Percentiles rank a stretch among this genome's conserved stretches.
Conservation (phyloP, 345 rosid species). For the Populus euphratica region DNA sequence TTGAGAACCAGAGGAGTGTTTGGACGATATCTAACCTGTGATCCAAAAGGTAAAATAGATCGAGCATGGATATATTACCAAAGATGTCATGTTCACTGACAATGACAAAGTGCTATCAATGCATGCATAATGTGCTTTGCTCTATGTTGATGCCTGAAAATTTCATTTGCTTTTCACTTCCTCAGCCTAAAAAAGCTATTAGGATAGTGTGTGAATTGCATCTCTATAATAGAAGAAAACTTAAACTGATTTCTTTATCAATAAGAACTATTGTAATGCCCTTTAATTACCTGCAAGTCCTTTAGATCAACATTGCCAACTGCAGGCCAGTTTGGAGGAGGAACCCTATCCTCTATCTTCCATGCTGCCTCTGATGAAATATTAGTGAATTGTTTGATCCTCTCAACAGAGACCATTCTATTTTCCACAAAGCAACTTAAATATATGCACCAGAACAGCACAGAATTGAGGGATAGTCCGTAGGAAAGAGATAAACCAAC, state of each 20-base stretch:
- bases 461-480: constrained; percentile 78
- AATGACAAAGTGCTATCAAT: background rate
- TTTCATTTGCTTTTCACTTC: background rate
- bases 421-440: constrained; percentile 89
- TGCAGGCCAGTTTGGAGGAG: constrained; percentile 76
- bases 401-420: constrained; percentile 88
- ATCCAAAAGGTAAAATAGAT: background rate
- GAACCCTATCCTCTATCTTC: constrained; percentile 53
- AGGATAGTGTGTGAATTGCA: background rate
- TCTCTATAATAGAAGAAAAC: background rate
- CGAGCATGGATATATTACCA: background rate
- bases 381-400: constrained; percentile 82
- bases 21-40: constrained; percentile 84
- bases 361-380: constrained; percentile 77
- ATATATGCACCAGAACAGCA: constrained; percentile 73
- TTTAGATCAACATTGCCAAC: constrained; percentile 62
- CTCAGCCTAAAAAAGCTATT: background rate
- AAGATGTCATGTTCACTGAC: background rate
- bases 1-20: constrained; percentile 83
- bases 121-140: background rate
- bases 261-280: background rate
- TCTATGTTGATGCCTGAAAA: background rate
- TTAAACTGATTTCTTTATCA: background rate
- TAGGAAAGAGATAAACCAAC: constrained; percentile 90
- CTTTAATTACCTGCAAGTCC: constrained; percentile 67